Base-by-base conservation (phyloP, 345 rosid species). In the Eucalyptus dawsonii region DNA sequence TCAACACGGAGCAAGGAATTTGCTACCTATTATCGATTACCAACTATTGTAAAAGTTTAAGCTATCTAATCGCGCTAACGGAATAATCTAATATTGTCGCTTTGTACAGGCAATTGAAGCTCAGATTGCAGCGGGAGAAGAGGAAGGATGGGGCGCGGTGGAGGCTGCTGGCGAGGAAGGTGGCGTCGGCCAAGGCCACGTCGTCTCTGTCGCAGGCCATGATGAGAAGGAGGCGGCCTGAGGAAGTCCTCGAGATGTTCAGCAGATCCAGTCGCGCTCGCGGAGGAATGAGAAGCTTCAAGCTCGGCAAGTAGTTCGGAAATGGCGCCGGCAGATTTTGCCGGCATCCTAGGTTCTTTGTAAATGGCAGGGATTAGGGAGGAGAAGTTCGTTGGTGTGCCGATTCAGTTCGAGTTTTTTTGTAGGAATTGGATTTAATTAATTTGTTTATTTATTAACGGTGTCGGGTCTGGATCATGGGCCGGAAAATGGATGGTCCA, bases 161-260 rank as follows among this genome's bases (percentile, higher is more conserved):
- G 95, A 92, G 60, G 89, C 56, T 91, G 29, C 50, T 93, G 88
- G 94, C 87, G 62, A 92, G 90, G 89, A 93, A 91, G 89, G 95
- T 93, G 34, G 89, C 86, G 62, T 90, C 91, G 9, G 94, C 94
- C 9, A 92, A 88, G 88, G 92, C 90, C 11, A 87, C 86, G 87
- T 89, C 91, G 88, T 87, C 91, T 40, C 90, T 92, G 11, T 87
- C 93, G 15, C 47, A 76, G 83, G 83, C 47, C 47, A 76, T 21
- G 47, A 37, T 6, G 83, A 76, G 27, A 13, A 76, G 27, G 83
- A 6, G 83, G 83, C 47, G 83, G 47, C 83, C 47, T 0, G 83
- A 76, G 83, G 83, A 76, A 40, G 47, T 22, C 29, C 24, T 60
- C 2, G 83, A 76, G 15, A 76, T 22, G 15, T 21, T 56, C 29